phyloP scores from a whole-genome alignment of 2,329 filamentous ascomycete species.

The Epichloe scottii region DNA sequence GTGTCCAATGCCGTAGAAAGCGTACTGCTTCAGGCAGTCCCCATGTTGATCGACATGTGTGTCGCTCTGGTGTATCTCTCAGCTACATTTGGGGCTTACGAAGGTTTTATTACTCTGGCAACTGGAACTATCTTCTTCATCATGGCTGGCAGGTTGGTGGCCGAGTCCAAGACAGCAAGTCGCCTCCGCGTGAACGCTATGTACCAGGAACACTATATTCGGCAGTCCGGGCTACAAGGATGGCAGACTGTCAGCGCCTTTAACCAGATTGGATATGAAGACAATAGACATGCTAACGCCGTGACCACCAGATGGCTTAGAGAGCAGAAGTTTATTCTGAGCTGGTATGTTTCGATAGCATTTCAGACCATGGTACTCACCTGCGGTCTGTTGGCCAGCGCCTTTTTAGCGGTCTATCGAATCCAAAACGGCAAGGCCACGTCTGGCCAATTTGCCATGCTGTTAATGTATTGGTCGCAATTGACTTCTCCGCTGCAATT shows the following conservation, averaged over 20 bases:
- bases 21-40: constrained; percentile 43
- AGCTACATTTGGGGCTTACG: constrained; percentile 45
- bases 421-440: constrained; percentile 48
- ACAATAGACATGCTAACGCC: constrained; percentile 38
- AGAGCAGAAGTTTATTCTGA: constrained; percentile 25
- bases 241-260: constrained; percentile 49
- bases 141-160: constrained; percentile 38
- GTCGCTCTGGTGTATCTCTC: constrained; percentile 49
- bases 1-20: constrained; percentile 45
- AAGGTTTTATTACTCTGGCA: constrained; percentile 48
- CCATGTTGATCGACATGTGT: constrained; percentile 47
- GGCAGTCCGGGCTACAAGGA: constrained; percentile 42
- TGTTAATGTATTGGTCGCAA: constrained; percentile 64
- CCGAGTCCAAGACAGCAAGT: constrained; percentile 34
- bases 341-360: constrained; percentile 39
- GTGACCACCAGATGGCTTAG: constrained; percentile 28
- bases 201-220: constrained; percentile 43
- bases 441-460: constrained; percentile 56
- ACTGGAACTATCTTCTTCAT: constrained; percentile 45
- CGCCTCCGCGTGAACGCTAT: constrained; percentile 38
- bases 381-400: constrained; percentile 53
- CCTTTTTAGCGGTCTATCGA: constrained; percentile 50
- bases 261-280: constrained; percentile 46
- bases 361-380: constrained; percentile 53
- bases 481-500: constrained; percentile 59